phyloP scores from a whole-genome alignment of 768 basidiomycete species.

The Piloderma croceum region DNA sequence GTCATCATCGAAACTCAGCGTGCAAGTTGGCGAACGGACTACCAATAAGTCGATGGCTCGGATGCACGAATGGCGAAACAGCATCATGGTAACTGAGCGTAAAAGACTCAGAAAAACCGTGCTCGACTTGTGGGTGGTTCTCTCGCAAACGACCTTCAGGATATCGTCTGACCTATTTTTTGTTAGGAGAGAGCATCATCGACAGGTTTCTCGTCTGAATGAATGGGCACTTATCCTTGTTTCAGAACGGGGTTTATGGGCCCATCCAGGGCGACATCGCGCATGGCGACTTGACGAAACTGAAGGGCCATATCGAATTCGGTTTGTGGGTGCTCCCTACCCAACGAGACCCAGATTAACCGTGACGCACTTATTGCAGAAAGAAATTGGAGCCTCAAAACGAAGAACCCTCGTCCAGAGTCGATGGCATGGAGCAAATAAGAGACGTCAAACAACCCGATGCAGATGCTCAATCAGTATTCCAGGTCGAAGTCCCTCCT shows the following conservation, averaged over 20 bases:
- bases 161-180: conserved; percentile 1
- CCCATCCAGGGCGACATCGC: conserved; percentile 39
- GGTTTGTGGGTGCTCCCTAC: conserved; percentile 39
- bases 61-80: conserved; percentile 69
- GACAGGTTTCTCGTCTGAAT: conserved; percentile 55
- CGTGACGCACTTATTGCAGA: conserved; percentile 31
- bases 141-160: not conserved
- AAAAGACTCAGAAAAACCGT: conserved; percentile 67
- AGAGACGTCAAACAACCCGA: conserved; percentile 49
- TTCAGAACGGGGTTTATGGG: conserved; percentile 83
- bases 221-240: conserved; percentile 60
- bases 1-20: conserved; percentile 52
- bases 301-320: conserved; percentile 81
- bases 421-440: conserved; percentile 40
- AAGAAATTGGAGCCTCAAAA: conserved; percentile 70
- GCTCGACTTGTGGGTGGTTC: conserved; percentile 59
- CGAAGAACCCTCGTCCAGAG: conserved; percentile 42
- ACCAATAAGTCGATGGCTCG: conserved; percentile 57
- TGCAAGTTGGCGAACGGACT: conserved; percentile 58
- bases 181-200: conserved; percentile 67
- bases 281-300: conserved; percentile 87
- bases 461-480: conserved; percentile 41
- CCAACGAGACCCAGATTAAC: too few species aligned
- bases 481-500: conserved; percentile 59
- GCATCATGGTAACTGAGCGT: conserved; percentile 60